Evolutionary conservation across 1,284 basidiomycete species (phyloP), one percentile per base, ranked within the genome.

Genomic region (Rhodotorula sp.): DNA sequence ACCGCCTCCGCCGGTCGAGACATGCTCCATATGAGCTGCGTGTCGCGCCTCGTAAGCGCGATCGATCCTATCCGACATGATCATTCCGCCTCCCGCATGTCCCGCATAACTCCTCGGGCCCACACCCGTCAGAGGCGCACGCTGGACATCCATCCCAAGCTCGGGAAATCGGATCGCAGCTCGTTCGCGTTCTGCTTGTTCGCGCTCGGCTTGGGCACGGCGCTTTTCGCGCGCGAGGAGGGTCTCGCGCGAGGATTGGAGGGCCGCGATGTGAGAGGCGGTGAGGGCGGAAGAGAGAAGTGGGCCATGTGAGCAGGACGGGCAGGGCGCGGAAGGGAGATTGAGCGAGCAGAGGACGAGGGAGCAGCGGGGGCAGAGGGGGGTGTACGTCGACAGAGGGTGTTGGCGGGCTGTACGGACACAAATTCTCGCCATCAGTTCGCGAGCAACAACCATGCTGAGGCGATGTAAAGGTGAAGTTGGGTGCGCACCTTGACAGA

Each of bases 401-500:
- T 83, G 82, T 1, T 78, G 71, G 30, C 80, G 80, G 37, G 80
- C 81, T 82, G 69, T n/a, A 48, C 13, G 20, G 5, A 22, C 24
- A 16, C 22, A 16, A 11, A 51, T 1, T 26, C 16, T 7, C 51
- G 30, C 34, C 22, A 8, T 22, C 24, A 13, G 13, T 15, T 11
- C 40, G 16, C 13, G 37, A 40, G 37, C 37, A 40, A 18, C 40
- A 44, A 13, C 40, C 16, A 44, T 6, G 40, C 11, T 20, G 4
- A 30, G 34, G 31, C 52, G 40, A 18, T 13, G 24, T 24, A 13
- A 22, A 16, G 4, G 28, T 48, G 44, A 48, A n/a, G 7, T 44
- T 18, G 5, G 30, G 20, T 76, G 37, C 80, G 68, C 59, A 83
- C 82, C 81, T 68, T 80, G 80, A 68, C 82, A 83, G 73, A 82